A percentile compares a stretch with the other conserved stretches of the same genome.
Conservation (phyloP, 108 stramenopile species). For the Skeletonema tropicum region DNA sequence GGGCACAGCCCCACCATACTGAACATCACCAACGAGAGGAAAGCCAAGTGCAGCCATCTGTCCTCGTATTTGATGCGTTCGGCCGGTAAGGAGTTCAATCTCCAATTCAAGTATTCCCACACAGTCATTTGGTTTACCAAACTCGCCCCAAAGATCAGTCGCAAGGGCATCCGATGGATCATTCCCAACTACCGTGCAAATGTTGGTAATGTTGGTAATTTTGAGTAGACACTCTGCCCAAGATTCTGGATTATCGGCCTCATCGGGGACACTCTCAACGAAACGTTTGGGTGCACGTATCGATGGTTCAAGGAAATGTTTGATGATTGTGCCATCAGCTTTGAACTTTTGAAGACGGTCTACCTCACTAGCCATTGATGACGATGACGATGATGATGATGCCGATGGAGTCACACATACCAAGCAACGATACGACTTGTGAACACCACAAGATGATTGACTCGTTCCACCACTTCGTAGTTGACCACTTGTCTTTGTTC, state of each 20-base stretch:
- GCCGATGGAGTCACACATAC: constrained; percentile 55
- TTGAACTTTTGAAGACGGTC: constrained; percentile 35
- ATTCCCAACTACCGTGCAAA: constrained; percentile 51
- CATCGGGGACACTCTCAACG: constrained; percentile 25
- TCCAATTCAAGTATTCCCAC: constrained; percentile 71
- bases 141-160: constrained; percentile 31
- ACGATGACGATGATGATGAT: background rate
- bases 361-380: constrained; percentile 31
- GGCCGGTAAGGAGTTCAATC: constrained; percentile 77
- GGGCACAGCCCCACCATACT: constrained; percentile 77
- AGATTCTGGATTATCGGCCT: constrained; percentile 34
- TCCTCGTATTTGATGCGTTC: constrained; percentile 92
- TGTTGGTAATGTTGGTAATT: constrained; percentile 57
- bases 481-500: constrained; percentile 60
- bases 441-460: constrained; percentile 47
- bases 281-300: constrained; percentile 72
- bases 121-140: constrained; percentile 53
- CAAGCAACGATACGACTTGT: constrained; percentile 80
- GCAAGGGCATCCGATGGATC: constrained; percentile 28
- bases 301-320: constrained; percentile 76
- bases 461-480: constrained; percentile 8
- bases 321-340: constrained; percentile 44
- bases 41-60: constrained; percentile 76
- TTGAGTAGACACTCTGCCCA: constrained; percentile 81
- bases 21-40: constrained; percentile 83